Base-by-base conservation (phyloP, 768 basidiomycete genomes). In the Rickenella mellea region DNA sequence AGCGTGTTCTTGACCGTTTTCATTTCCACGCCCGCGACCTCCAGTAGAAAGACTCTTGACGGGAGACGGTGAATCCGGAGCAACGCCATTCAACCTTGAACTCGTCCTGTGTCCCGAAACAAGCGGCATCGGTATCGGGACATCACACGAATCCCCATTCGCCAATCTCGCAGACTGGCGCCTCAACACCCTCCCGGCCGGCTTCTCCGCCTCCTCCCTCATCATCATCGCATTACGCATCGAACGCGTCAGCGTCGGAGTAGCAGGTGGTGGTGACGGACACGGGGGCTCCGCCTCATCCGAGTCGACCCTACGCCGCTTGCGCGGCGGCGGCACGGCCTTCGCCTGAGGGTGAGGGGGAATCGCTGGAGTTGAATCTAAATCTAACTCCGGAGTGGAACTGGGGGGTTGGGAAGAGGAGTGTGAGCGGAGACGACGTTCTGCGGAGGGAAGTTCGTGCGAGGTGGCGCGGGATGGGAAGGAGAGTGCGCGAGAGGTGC, bases 201-300 rank as follows among this genome's bases (percentile, higher is more conserved):
- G n/a, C 41, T 36, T 33, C 25, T 43, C 20, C 43, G 37, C 25
- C 44, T 21, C 19, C 29, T 37, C 40, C 35, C 27, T n/a, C 39
- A 24, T 46, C 21, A 47, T 40, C 9, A 54, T 49, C 15, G 48
- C 45, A 30, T 54, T 51, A n/a, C 45, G 50, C 47, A 54, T 50
- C 42, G 49, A 46, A 10, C 5, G 11, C 33, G 11, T 36, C 33
- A 36, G 24, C 11, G 10, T 17, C 15, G 33, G n/a, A n/a, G 33
- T 10, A 17, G 33, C 11, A 36, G 4, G 15, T 7, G 9, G 10
- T 5, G 19, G 7, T 14, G 12, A 22, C 12, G 19, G 10, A 10
- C 24, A 19, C 33, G 8, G 24, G 3, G 9, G 19, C 33, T 10
- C 33, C 4, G 33, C 33, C 33, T 17, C 33, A 15, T 3, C 19